Percentiles rank a stretch among this genome's conserved stretches.
phyloP scores from a whole-genome alignment of 2,329 filamentous ascomycete species.

The Aspergillus flavus region DNA sequence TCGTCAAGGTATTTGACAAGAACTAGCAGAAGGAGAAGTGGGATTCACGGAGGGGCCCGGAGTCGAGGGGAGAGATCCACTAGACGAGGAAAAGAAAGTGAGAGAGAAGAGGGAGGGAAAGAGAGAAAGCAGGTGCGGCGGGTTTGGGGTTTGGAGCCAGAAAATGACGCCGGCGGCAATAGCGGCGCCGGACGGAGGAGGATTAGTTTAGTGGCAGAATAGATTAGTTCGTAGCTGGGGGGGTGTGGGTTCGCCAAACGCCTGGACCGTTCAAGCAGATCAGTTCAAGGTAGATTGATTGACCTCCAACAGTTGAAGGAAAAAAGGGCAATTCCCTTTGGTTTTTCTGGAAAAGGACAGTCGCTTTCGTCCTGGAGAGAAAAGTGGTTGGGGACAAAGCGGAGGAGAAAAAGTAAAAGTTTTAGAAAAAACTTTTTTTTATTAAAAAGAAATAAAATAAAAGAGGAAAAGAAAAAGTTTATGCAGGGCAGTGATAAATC shows the following conservation, averaged over 20 bases:
- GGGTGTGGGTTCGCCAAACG: constrained; percentile 5
- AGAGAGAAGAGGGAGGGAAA: constrained; percentile 8
- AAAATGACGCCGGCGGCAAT: constrained; percentile 26
- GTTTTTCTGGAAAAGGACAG: too few relatives aligned
- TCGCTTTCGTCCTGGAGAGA: background rate
- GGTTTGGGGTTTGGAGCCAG: constrained; percentile 22
- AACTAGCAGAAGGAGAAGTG: constrained; percentile 6
- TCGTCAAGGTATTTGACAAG: background rate
- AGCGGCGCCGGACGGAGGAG: constrained; percentile 23
- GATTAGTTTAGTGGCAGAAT: constrained; percentile 2
- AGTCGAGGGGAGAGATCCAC: constrained; percentile 14
- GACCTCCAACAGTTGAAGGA: background rate
- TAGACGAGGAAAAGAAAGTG: constrained; percentile 4
- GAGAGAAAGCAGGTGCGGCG: constrained; percentile 18
- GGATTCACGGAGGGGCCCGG: constrained; percentile 10
- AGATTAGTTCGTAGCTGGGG: background rate
- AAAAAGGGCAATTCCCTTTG: background rate
- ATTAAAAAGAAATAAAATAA: background rate
- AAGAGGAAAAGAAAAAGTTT: background rate
- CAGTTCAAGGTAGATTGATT: background rate
- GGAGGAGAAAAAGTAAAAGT: background rate
- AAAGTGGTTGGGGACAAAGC: background rate
- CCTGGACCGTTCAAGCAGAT: constrained; percentile 1
- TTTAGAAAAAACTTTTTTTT: too few relatives aligned
- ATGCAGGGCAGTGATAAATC: constrained; percentile 2